Conservation (phyloP, 768 basidiomycete genomes). For the Tremella yokohamensis region DNA sequence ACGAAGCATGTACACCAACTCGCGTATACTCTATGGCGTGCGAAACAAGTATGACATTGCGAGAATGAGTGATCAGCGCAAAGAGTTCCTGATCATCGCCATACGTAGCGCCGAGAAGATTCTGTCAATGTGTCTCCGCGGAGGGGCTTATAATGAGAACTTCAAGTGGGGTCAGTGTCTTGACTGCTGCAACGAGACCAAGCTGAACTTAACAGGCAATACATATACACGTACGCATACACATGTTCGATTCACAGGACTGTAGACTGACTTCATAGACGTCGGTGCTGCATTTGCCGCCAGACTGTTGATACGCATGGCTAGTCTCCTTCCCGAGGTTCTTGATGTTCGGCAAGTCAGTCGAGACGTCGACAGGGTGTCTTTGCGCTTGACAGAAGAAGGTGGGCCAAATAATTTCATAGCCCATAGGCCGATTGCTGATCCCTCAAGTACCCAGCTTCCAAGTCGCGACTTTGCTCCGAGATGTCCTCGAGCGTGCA, state of each 20-base stretch:
- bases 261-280: slow-evolving; percentile 2
- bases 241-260: no score
- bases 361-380: slow-evolving; percentile 39
- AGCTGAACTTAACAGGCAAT: slow-evolving; percentile 23
- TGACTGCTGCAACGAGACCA: neutral
- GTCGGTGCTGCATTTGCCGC: slow-evolving; percentile 32
- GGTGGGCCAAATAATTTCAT: neutral
- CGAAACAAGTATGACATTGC: slow-evolving; percentile 32
- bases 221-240: slow-evolving; percentile 24
- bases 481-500: slow-evolving; percentile 35
- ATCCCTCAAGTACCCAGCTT: slow-evolving; percentile 36
- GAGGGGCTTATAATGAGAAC: slow-evolving; percentile 21
- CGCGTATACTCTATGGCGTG: slow-evolving; percentile 35
- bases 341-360: slow-evolving; percentile 35
- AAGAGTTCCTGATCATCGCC: slow-evolving; percentile 29
- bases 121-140: slow-evolving; percentile 23
- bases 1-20: slow-evolving; percentile 28
- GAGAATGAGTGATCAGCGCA: slow-evolving; percentile 25
- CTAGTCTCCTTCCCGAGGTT: slow-evolving; percentile 33
- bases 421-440: neutral
- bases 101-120: slow-evolving; percentile 28
- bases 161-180: slow-evolving; percentile 33
- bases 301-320: slow-evolving; percentile 39
- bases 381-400: neutral
- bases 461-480: slow-evolving; percentile 35